Evolutionary conservation across 2,329 filamentous ascomycete species (phyloP), one percentile per base, ranked within the genome.

Genomic region (Coniochaeta ligniaria): DNA sequence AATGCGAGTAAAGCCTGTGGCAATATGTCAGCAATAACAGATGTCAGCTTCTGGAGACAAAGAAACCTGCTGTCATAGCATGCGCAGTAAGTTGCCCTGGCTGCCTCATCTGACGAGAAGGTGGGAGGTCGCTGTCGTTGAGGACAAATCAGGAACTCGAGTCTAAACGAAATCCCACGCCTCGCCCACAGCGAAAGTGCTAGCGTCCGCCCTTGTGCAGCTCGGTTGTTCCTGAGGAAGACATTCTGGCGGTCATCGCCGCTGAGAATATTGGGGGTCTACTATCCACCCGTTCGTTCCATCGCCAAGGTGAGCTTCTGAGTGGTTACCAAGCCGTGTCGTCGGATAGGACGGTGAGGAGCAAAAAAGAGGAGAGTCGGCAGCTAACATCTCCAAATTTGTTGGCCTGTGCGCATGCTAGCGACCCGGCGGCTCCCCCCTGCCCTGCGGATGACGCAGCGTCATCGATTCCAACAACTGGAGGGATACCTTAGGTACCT

Each of bases 21-120:
- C 20, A 45, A 45, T n/a, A 17, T 58, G 38, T 41, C 35, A 45
- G 56, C 38, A 45, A n/a, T n/a, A 22, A 31, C 12, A 20, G 8
- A 45, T n/a, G 31, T 26, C n/a, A 58, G 52, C 14, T 20, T n/a
- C 31, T n/a, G 54, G 45, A 41, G 59, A 61, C 58, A 58, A 59
- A 57, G 54, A 68, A 68, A 63, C 63, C 60, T 68, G 69, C 66
- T 68, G 68, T 70, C 67, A 70, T 70, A 63, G 62, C 64, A 67
- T 68, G 66, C 63, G 63, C 60, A 57, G 50, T 35, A 58, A 60
- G 60, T 60, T 47, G 60, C 63, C 61, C 60, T 65, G 61, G 65
- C 61, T 63, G 63, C 63, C 61, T 61, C 66, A 62, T 65, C 61
- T 63, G 63, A 62, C 57, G 57, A 60, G 60, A 63, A 63, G 61